Evolutionary conservation across 345 rosid species (phyloP).

Genomic region (Noccaea bulbosa): DNA sequence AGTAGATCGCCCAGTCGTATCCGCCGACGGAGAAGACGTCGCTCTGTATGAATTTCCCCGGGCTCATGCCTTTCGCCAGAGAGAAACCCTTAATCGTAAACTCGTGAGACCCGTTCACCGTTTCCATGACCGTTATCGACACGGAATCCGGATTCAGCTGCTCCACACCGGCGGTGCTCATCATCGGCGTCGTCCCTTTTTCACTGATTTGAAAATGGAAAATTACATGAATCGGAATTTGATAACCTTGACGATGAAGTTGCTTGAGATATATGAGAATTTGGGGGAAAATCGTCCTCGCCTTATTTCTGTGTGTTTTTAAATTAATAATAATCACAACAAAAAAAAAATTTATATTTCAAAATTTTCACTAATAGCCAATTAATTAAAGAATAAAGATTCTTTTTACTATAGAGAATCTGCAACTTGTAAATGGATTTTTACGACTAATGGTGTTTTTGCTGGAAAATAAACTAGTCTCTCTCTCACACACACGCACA

Average conservation of each 20-base stretch:
- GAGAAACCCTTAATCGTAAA: slow-evolving; percentile 84
- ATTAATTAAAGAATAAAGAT: neutral
- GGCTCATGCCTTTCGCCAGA: slow-evolving; percentile 77
- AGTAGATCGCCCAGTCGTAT: slow-evolving; percentile 90
- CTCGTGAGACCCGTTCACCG: slow-evolving; percentile 82
- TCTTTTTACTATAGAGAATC: neutral
- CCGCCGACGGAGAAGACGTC: slow-evolving; percentile 87
- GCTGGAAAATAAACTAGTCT: too few relatives aligned
- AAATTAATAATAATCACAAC: neutral
- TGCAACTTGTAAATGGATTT: neutral
- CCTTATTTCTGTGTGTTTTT: neutral
- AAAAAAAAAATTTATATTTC: too few relatives aligned
- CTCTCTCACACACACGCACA: neutral
- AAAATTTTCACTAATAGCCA: neutral
- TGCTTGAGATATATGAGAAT: slow-evolving; percentile 7
- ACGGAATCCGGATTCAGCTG: slow-evolving; percentile 46
- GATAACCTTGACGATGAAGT: slow-evolving; percentile 31
- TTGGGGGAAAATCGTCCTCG: slow-evolving; percentile 19
- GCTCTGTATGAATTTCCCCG: slow-evolving; percentile 81
- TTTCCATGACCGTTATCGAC: slow-evolving; percentile 70
- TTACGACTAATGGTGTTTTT: too few relatives aligned
- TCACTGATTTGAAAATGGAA: slow-evolving; percentile 11
- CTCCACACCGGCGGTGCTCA: slow-evolving; percentile 50
- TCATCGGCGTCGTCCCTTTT: slow-evolving; percentile 36
- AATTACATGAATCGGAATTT: neutral